These are phyloP conservation scores for Globisporangium iwayamae DNA, from an alignment of 352 stramenopile genomes.

Conservation along the genomic window DNA sequence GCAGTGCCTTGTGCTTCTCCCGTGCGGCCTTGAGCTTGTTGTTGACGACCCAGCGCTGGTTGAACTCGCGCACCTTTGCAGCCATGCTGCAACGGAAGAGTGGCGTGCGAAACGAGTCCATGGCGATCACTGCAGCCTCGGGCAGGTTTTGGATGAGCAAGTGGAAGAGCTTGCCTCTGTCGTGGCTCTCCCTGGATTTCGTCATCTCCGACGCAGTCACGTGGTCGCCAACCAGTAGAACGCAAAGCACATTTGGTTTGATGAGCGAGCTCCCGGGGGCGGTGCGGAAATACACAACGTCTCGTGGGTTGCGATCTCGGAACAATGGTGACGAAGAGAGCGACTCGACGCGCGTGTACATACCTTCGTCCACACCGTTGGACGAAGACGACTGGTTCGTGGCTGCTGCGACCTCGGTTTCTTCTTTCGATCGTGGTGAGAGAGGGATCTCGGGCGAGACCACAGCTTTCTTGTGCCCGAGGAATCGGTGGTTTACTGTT, in stretches of 20 bases:
- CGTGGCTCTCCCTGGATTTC: constrained; percentile 46
- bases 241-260: constrained; percentile 52
- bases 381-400: not conserved
- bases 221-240: constrained; percentile 62
- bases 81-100: constrained; percentile 67
- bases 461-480: not conserved
- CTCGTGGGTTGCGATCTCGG: constrained; percentile 46
- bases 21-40: constrained; percentile 37
- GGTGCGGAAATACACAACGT: constrained; percentile 69
- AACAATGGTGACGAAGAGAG: constrained; percentile 50
- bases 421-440: constrained; percentile 4
- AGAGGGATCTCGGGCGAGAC: constrained; percentile 11
- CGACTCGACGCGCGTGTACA: constrained; percentile 48
- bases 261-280: constrained; percentile 58
- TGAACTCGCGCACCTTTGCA: constrained; percentile 44
- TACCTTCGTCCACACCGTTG: constrained; percentile 23
- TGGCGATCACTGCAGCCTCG: constrained; percentile 49
- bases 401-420: constrained; percentile 5
- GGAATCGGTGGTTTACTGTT: not conserved
- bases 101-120: constrained; percentile 68
- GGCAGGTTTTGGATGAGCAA: constrained; percentile 71
- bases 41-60: constrained; percentile 62
- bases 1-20: constrained; percentile 44
- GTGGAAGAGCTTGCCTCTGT: constrained; percentile 68
- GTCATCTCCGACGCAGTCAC: constrained; percentile 44